Evolutionary conservation across 2,329 filamentous ascomycete genomes (phyloP).

Genomic region (Colletotrichum sp.): DNA sequence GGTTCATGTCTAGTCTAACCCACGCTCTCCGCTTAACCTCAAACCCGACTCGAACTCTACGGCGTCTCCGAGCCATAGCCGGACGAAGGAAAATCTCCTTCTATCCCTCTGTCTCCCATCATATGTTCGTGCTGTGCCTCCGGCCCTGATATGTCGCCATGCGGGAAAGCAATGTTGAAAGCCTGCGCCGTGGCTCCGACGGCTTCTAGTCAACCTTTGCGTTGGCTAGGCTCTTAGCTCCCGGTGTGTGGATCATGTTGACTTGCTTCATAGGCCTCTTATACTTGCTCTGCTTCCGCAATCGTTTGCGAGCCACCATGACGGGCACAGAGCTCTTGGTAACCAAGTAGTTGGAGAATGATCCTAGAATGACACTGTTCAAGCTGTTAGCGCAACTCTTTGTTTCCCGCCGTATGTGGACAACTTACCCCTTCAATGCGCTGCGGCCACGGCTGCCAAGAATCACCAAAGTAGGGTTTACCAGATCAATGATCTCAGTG

Average conservation of each 20-base stretch:
- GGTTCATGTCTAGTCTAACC: not conserved
- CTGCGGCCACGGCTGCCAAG: slow-evolving; percentile 90
- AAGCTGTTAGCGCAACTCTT: slow-evolving; percentile 32
- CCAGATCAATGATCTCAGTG: slow-evolving; percentile 93
- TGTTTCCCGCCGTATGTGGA: not conserved
- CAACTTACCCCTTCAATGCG: slow-evolving; percentile 85
- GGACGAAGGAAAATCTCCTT: not conserved
- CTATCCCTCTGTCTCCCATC: not conserved
- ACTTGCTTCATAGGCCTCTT: slow-evolving; percentile 75
- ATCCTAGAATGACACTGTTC: slow-evolving; percentile 85
- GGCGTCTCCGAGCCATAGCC: not conserved
- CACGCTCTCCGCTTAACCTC: not conserved
- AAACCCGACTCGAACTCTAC: too few species aligned
- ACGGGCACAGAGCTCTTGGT: slow-evolving; percentile 96
- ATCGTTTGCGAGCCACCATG: slow-evolving; percentile 93
- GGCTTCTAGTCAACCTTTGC: slow-evolving; percentile 74
- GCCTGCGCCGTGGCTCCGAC: slow-evolving; percentile 7
- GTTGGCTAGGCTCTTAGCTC: slow-evolving; percentile 68
- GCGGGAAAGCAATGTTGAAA: not conserved
- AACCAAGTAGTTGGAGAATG: slow-evolving; percentile 96
- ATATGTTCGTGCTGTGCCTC: not conserved
- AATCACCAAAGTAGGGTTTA: slow-evolving; percentile 91
- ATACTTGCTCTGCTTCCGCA: slow-evolving; percentile 86
- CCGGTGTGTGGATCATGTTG: slow-evolving; percentile 80
- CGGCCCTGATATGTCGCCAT: not conserved